Evolutionary conservation across 2,329 filamentous ascomycete genomes (phyloP), one percentile per base, ranked within the genome.

Genomic region (Spiromastix sp.): DNA sequence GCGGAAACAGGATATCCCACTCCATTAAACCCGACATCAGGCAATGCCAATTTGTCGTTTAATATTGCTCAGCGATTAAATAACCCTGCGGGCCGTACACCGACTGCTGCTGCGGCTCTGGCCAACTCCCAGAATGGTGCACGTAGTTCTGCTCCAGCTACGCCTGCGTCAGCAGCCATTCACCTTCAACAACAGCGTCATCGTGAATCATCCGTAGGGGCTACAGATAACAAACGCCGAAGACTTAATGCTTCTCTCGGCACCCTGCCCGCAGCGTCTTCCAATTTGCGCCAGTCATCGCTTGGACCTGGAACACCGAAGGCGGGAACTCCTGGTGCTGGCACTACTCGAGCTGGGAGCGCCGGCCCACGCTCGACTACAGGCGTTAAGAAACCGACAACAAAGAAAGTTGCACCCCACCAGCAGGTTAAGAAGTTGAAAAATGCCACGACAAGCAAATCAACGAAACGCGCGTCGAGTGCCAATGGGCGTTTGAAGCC

Each of bases 281-380:
- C 71, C 12, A 65, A 61, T 37, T 62, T 79, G 3, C 68, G 75
- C 5, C 75, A 79, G 51, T 70, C 71, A 0, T 79, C 74, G 0
- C 58, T 75, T 9, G 75, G 74, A 0, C 75, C 73, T 12, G 73
- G 72, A n/a, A 79, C 75, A 1, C 75, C 75, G 4, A 78, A 78
- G 48, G 63, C 70, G 1, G 67, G 68, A 3, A 77, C 74, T 1
- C 64, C 64, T 4, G 55, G 48, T 1, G 52, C 70, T 55, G 55
- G 48, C 1, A 52, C 70, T 55, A 50, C 54, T 25, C 72, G 75
- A n/a, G 71, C 72, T 2, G 72, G 73, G 28, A 78, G 74, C 42
- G 70, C 66, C 3, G 72, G 73, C 9, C 74, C 75, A 7, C 63
- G 64, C 24, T 41, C 56, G 41, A 49, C 53, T 44, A 47, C 52